phyloP scores from a whole-genome alignment of 2,329 filamentous ascomycete genomes.

The Grosmannia penicillata region DNA sequence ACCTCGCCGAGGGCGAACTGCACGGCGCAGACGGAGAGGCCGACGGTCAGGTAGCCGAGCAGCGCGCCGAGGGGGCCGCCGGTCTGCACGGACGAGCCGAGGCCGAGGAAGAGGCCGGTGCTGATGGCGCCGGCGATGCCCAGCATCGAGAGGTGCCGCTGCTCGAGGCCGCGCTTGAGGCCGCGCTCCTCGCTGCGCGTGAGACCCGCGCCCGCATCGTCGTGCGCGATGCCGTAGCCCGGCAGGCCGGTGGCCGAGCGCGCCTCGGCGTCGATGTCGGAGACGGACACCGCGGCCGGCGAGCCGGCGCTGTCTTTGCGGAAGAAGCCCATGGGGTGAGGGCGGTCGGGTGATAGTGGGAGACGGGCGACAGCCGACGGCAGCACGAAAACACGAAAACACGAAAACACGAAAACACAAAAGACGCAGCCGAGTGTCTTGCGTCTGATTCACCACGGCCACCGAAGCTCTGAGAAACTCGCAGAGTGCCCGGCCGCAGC shows the following conservation, averaged over 20 bases:
- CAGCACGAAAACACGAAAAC: neutral
- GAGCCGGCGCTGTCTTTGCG: neutral
- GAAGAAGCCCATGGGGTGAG: neutral
- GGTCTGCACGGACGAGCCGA: slow-evolving; percentile 44
- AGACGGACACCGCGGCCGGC: neutral
- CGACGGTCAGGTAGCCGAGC: slow-evolving; percentile 55
- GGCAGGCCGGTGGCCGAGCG: neutral
- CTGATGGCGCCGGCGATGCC: slow-evolving; percentile 41
- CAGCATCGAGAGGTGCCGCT: slow-evolving; percentile 30
- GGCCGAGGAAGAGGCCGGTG: slow-evolving; percentile 58
- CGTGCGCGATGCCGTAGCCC: neutral
- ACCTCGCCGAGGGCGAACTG: slow-evolving; percentile 61
- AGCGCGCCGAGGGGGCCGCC: slow-evolving; percentile 52
- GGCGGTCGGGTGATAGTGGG: no score
- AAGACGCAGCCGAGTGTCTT: neutral
- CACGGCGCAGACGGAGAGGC: slow-evolving; percentile 58
- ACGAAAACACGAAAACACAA: neutral
- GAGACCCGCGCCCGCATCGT: neutral
- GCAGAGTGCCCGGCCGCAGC: no score
- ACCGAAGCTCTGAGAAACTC: neutral
- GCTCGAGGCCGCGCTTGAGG: slow-evolving; percentile 18
- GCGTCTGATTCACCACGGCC: neutral
- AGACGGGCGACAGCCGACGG: neutral
- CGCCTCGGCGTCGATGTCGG: neutral
- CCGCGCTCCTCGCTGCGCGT: slow-evolving; percentile 6